These are phyloP conservation scores for Fusarium zealandicum DNA, from an alignment of 2,329 filamentous ascomycete genomes.

Conservation along the genomic window DNA sequence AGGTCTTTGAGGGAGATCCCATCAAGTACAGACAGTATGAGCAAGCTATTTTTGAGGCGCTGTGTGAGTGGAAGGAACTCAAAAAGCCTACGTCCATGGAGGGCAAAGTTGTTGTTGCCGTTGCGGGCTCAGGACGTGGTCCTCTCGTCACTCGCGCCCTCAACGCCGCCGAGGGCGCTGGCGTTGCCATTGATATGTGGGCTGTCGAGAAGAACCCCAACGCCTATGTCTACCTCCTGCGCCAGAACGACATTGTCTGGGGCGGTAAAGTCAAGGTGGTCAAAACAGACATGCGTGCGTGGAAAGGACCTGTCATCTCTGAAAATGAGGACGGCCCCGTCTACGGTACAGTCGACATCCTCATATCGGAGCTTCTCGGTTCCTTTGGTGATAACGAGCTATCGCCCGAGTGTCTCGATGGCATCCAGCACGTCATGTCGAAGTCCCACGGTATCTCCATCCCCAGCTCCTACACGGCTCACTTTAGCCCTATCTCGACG, in stretches of 20 bases:
- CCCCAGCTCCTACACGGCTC: slow-evolving; percentile 89
- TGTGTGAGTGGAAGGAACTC: slow-evolving; percentile 78
- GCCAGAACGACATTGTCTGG: slow-evolving; percentile 87
- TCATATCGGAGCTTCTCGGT: slow-evolving; percentile 91
- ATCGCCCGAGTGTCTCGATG: slow-evolving; percentile 94
- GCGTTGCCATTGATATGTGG: slow-evolving; percentile 84
- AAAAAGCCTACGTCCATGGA: slow-evolving; percentile 75
- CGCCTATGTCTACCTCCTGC: slow-evolving; percentile 89
- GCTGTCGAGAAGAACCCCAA: slow-evolving; percentile 98
- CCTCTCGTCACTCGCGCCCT: slow-evolving; percentile 89
- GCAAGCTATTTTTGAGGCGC: slow-evolving; percentile 78
- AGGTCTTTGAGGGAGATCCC: slow-evolving; percentile 97
- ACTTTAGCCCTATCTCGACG: slow-evolving; percentile 89
- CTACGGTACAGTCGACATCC: slow-evolving; percentile 80
- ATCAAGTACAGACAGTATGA: slow-evolving; percentile 99
- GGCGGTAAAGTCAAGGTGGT: slow-evolving; percentile 81
- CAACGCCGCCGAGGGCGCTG: slow-evolving; percentile 77
- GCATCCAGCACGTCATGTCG: slow-evolving; percentile 87
- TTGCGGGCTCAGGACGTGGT: slow-evolving; percentile 91
- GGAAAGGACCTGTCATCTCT: slow-evolving; percentile 78
- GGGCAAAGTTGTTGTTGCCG: slow-evolving; percentile 81
- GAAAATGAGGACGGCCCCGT: slow-evolving; percentile 54
- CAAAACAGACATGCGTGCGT: slow-evolving; percentile 96
- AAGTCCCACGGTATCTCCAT: slow-evolving; percentile 88
- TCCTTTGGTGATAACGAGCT: slow-evolving; percentile 98